These are phyloP conservation scores for Antrodiella citrinella DNA, from an alignment of 768 basidiomycete genomes.

Conservation along the genomic window DNA sequence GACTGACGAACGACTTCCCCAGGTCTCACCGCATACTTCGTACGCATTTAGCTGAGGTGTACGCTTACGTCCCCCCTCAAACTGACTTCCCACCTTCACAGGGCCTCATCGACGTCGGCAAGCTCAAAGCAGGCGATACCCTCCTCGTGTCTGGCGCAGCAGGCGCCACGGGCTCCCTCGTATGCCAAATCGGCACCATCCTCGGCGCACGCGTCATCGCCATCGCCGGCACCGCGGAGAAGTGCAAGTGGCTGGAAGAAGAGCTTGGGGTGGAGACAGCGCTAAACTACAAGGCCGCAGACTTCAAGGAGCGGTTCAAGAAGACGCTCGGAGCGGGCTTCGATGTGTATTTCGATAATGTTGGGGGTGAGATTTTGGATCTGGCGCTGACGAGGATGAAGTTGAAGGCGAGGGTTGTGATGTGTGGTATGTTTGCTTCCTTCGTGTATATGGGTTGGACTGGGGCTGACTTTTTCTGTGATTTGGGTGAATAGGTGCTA, in stretches of 20 bases:
- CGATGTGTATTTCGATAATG: conserved; percentile 85
- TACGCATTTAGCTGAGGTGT: conserved; percentile 25
- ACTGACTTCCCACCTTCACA: conserved; percentile 18
- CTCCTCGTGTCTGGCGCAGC: conserved; percentile 88
- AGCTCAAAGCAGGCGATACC: conserved; percentile 77
- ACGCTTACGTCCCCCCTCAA: not conserved
- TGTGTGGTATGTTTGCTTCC: conserved; percentile 59
- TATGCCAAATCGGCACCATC: conserved; percentile 77
- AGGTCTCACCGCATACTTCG: conserved; percentile 90
- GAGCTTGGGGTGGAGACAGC: conserved; percentile 79
- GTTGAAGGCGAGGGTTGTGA: conserved; percentile 63
- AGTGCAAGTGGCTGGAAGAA: conserved; percentile 78
- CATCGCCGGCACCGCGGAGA: conserved; percentile 79
- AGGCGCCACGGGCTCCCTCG: conserved; percentile 79
- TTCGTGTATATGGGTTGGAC: not conserved
- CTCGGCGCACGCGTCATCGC: conserved; percentile 78
- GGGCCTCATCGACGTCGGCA: conserved; percentile 78
- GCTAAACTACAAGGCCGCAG: conserved; percentile 79
- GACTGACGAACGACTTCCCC: too few relatives aligned
- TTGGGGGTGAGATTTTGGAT: conserved; percentile 77
- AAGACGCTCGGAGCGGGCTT: conserved; percentile 52
- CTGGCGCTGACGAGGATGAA: conserved; percentile 69
- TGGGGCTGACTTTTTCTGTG: conserved; percentile 1
- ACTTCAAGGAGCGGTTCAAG: conserved; percentile 68
- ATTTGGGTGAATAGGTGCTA: conserved; percentile 46